These are phyloP conservation scores for Ophiostoma piceae DNA, from an alignment of 2,329 filamentous ascomycete species.

Conservation along the genomic window DNA sequence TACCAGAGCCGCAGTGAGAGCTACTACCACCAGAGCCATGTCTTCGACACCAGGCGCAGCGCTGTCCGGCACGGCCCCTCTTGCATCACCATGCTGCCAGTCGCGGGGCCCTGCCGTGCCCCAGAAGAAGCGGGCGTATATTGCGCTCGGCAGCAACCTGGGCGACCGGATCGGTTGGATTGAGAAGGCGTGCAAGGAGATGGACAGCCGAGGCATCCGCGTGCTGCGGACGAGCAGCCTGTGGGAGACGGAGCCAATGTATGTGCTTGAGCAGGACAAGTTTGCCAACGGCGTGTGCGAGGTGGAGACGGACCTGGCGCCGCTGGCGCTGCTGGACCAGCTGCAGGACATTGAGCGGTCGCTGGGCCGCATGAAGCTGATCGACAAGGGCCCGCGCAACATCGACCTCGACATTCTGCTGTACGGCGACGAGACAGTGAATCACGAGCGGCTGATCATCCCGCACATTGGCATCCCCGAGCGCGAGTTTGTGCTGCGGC, in stretches of 20 bases:
- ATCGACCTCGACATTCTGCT: conserved; percentile 92
- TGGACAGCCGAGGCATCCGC: conserved; percentile 66
- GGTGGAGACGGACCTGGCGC: conserved; percentile 73
- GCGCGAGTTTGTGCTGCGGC: conserved; percentile 87
- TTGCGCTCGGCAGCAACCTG: conserved; percentile 89
- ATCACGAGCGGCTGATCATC: conserved; percentile 69
- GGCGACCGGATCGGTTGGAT: conserved; percentile 82
- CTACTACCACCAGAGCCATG: background rate
- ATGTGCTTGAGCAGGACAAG: conserved; percentile 77
- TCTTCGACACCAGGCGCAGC: conserved; percentile 12
- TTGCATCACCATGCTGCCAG: conserved; percentile 23
- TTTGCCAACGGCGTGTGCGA: conserved; percentile 93
- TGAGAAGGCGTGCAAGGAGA: conserved; percentile 72
- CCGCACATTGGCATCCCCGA: conserved; percentile 84
- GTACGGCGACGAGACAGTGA: conserved; percentile 63
- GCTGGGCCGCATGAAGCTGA: conserved; percentile 73
- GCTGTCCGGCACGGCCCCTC: background rate
- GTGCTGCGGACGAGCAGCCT: conserved; percentile 78
- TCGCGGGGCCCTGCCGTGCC: background rate
- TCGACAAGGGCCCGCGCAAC: conserved; percentile 90
- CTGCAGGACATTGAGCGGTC: conserved; percentile 78
- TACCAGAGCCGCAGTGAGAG: background rate
- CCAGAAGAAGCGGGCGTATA: conserved; percentile 54
- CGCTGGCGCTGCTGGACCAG: conserved; percentile 68
- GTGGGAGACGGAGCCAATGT: conserved; percentile 97